Evolutionary conservation across 768 basidiomycete species (phyloP).

Genomic region (Suillus plorans): DNA sequence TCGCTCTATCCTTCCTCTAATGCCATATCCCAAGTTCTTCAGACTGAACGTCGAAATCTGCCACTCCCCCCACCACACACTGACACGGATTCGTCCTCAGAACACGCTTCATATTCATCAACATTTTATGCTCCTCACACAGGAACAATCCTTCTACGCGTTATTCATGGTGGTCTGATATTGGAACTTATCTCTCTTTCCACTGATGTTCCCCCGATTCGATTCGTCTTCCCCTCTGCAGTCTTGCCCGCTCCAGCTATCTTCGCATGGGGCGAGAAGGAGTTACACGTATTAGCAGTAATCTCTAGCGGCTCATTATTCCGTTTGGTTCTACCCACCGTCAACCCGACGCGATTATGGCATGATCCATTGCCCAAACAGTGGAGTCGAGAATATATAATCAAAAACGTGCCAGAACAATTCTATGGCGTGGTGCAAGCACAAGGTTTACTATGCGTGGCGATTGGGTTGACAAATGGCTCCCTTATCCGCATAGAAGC

Average conservation of each 20-base stretch:
- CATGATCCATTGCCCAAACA: slow-evolving; percentile 49
- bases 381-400: slow-evolving; percentile 67
- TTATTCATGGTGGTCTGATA: slow-evolving; percentile 71
- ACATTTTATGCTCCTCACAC: slow-evolving; percentile 55
- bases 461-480: slow-evolving; percentile 60
- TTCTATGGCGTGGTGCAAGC: slow-evolving; percentile 54
- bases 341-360: slow-evolving; percentile 56
- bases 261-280: slow-evolving; percentile 44
- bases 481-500: slow-evolving; percentile 70
- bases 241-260: slow-evolving; percentile 66
- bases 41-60: slow-evolving; percentile 56
- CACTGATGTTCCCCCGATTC: slow-evolving; percentile 60
- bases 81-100: slow-evolving; percentile 47
- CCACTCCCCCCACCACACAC: slow-evolving; percentile 45
- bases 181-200: slow-evolving; percentile 79
- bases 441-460: slow-evolving; percentile 66
- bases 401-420: slow-evolving; percentile 50
- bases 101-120: slow-evolving; percentile 72
- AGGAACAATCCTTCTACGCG: slow-evolving; percentile 69
- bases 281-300: slow-evolving; percentile 70
- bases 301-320: slow-evolving; percentile 71
- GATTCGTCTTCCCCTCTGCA: slow-evolving; percentile 74
- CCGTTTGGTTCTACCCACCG: slow-evolving; percentile 65
- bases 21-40: slow-evolving; percentile 51
- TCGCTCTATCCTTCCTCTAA: slow-evolving; percentile 56